phyloP scores from a whole-genome alignment of 345 rosid genomes.

The Populus euphratica region DNA sequence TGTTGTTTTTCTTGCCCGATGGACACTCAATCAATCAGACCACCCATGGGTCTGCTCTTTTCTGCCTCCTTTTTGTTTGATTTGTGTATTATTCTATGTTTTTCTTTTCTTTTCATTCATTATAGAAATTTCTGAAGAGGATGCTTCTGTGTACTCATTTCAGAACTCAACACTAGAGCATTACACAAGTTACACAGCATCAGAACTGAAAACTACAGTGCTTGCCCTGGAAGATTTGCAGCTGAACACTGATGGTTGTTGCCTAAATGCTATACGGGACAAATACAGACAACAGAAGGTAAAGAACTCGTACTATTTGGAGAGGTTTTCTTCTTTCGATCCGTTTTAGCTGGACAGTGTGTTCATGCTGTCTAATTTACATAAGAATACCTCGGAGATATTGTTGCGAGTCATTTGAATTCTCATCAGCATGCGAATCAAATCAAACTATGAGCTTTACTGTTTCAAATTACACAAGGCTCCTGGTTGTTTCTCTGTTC shows the following conservation, averaged over 20 bases:
- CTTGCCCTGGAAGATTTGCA: constrained; percentile 79
- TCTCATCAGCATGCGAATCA: not conserved
- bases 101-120: not conserved
- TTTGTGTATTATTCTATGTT: not conserved
- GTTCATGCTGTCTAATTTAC: not conserved
- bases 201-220: constrained; percentile 58
- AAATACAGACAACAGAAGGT: constrained; percentile 82
- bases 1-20: constrained; percentile 81
- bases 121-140: constrained; percentile 9
- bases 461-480: not conserved
- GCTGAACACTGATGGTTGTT: constrained; percentile 55
- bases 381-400: not conserved
- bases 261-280: constrained; percentile 62
- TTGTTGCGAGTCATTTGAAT: not conserved
- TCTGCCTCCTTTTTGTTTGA: not conserved
- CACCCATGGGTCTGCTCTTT: constrained; percentile 82
- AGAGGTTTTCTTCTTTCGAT: no score
- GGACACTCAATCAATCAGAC: constrained; percentile 76
- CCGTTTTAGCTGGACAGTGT: not conserved
- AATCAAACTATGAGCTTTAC: not conserved
- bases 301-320: not conserved
- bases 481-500: no score
- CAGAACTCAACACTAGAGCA: constrained; percentile 89
- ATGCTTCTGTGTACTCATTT: constrained; percentile 4
- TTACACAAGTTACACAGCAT: constrained; percentile 62